These are phyloP conservation scores for Starmerella vitae DNA, from an alignment of 805 yeast genomes.

Conservation along the genomic window DNA sequence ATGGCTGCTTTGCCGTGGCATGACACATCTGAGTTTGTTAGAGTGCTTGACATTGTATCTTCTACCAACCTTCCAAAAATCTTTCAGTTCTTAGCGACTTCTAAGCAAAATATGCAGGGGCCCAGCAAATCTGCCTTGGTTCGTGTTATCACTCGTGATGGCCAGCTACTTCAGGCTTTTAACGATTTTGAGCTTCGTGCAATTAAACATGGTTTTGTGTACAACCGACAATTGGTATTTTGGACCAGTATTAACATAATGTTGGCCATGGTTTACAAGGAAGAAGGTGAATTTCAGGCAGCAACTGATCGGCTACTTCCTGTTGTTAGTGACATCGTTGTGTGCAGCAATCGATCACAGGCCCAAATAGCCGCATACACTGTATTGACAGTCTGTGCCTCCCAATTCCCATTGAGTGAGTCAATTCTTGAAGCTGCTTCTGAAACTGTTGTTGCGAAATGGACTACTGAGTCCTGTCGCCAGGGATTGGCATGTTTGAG, in stretches of 20 bases:
- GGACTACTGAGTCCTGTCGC: constrained; percentile 27
- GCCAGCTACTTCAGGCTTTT: constrained; percentile 53
- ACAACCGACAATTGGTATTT: constrained; percentile 61
- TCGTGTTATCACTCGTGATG: constrained; percentile 54
- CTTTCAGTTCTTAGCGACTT: constrained; percentile 56
- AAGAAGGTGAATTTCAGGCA: constrained; percentile 24
- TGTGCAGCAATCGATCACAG: constrained; percentile 32
- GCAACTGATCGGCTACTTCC: constrained; percentile 28
- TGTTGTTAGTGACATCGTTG: constrained; percentile 24
- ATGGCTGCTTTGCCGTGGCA: constrained; percentile 72
- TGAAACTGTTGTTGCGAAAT: constrained; percentile 40
- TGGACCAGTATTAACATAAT: constrained; percentile 61
- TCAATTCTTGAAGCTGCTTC: constrained; percentile 47
- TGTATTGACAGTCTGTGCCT: constrained; percentile 58
- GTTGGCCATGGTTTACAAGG: constrained; percentile 49
- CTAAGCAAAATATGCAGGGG: constrained; percentile 46
- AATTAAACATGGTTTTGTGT: constrained; percentile 43
- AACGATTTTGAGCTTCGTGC: constrained; percentile 40
- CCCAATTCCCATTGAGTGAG: constrained; percentile 50
- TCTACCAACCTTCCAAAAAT: constrained; percentile 51
- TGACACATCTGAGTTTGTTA: constrained; percentile 55
- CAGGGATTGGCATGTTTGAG: constrained; percentile 24
- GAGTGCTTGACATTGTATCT: constrained; percentile 60
- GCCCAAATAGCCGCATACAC: constrained; percentile 76
- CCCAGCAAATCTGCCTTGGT: constrained; percentile 61